Percentiles rank a stretch among this genome's conserved stretches.
phyloP scores from a whole-genome alignment of 495 filamentous ascomycete genomes.

The Astrocystis sublimbata region DNA sequence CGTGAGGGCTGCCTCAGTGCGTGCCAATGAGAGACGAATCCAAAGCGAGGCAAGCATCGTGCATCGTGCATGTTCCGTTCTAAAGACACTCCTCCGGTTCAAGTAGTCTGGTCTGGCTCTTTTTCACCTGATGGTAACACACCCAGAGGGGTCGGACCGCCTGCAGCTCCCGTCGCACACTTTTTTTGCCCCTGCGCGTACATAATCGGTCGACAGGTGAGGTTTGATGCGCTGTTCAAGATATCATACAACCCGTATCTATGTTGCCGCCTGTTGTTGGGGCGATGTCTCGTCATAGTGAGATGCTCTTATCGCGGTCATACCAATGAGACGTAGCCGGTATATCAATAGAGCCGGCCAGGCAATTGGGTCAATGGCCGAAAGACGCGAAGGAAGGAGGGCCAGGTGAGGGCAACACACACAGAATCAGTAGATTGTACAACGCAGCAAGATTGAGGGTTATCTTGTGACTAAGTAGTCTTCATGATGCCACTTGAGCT shows the following conservation, averaged over 20 bases:
- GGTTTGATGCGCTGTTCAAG: constrained; percentile 7
- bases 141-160: constrained; percentile 16
- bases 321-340: constrained; percentile 3
- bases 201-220: not conserved
- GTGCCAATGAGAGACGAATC: constrained; percentile 12
- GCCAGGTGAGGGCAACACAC: constrained; percentile 11
- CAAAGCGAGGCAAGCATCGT: constrained; percentile 16
- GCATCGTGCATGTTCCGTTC: constrained; percentile 15
- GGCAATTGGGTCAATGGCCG: constrained; percentile 5
- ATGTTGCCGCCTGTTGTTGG: not conserved
- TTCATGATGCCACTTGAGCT: constrained; percentile 4
- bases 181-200: not conserved
- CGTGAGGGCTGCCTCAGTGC: not conserved
- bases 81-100: constrained; percentile 8
- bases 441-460: constrained; percentile 8
- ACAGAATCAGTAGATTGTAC: constrained; percentile 14
- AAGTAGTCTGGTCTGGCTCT: constrained; percentile 9
- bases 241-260: constrained; percentile 1
- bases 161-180: constrained; percentile 7
- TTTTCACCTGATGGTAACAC: constrained; percentile 11
- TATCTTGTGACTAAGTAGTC: constrained; percentile 6
- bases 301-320: constrained; percentile 14
- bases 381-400: not conserved
- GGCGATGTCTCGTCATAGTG: constrained; percentile 4
- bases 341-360: not conserved